phyloP scores from a whole-genome alignment of 177 flowering plant genomes.

The Vitis hybrid region DNA sequence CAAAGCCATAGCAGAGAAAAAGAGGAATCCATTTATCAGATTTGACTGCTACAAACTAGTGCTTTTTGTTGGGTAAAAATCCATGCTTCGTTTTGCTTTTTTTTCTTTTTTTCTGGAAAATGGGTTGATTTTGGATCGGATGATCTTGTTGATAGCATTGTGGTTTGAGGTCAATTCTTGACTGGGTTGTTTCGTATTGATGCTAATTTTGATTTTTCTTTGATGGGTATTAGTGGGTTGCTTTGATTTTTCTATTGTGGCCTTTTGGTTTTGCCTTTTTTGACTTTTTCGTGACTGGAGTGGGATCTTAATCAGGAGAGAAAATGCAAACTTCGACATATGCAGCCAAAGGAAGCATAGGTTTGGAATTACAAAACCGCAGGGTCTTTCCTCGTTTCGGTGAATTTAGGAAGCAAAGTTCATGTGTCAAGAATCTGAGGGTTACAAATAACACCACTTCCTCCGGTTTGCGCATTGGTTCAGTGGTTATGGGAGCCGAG shows the following conservation, averaged over 20 bases:
- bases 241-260: neutral
- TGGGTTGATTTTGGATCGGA: too few species aligned
- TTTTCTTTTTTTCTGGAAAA: too few species aligned
- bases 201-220: neutral
- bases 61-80: too few species aligned
- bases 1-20: neutral
- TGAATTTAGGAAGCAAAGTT: conserved; percentile 21
- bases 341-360: conserved; percentile 32
- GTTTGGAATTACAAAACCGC: conserved; percentile 32
- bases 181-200: too few species aligned
- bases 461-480: conserved; percentile 27
- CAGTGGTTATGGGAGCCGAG: conserved; percentile 44
- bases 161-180: too few species aligned
- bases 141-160: too few species aligned
- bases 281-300: conserved; percentile 13
- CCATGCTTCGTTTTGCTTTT: too few species aligned
- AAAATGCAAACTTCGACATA: conserved; percentile 60
- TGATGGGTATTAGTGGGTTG: neutral
- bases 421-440: conserved; percentile 16
- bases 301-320: conserved; percentile 17
- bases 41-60: too few species aligned
- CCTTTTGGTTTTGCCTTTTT: conserved; percentile 1
- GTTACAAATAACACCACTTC: conserved; percentile 15
- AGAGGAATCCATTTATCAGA: neutral
- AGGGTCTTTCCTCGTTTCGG: conserved; percentile 21